Evolutionary conservation across 2,329 filamentous ascomycete species (phyloP).

Genomic region (Verticillium albo-atrum): DNA sequence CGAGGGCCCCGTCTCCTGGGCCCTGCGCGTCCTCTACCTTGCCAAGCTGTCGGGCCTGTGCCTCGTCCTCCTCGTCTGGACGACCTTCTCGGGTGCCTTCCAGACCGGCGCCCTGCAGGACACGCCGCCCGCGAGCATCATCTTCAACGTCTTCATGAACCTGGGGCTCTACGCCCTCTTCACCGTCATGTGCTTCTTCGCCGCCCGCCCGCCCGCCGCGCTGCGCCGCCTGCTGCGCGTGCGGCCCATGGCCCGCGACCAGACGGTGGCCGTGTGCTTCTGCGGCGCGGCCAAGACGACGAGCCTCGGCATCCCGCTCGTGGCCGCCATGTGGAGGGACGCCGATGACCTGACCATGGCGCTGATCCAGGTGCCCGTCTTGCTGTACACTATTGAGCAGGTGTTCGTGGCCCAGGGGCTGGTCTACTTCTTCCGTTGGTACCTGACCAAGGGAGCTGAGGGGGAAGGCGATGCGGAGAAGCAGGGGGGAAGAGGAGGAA

Average conservation of each 20-base stretch:
- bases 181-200: constrained; percentile 54
- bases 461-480: background rate
- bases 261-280: constrained; percentile 68
- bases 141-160: constrained; percentile 65
- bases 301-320: constrained; percentile 63
- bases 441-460: constrained; percentile 23
- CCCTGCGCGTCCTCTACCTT: constrained; percentile 49
- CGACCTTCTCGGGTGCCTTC: constrained; percentile 63
- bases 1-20: constrained; percentile 46
- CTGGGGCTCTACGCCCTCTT: constrained; percentile 60
- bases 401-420: constrained; percentile 40
- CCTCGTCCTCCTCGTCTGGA: constrained; percentile 46
- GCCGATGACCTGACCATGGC: constrained; percentile 49
- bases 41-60: constrained; percentile 44
- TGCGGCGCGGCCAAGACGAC: constrained; percentile 71
- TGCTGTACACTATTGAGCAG: constrained; percentile 59
- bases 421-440: constrained; percentile 43
- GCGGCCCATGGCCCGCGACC: constrained; percentile 50
- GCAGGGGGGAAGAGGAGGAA: constrained; percentile 17
- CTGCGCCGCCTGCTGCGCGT: constrained; percentile 35
- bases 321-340: constrained; percentile 62
- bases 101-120: constrained; percentile 56
- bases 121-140: constrained; percentile 54
- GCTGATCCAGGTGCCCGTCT: constrained; percentile 58
- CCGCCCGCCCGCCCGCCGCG: constrained; percentile 35